Base-by-base conservation (phyloP, 1,284 basidiomycete genomes). In the Peniophora sp. region DNA sequence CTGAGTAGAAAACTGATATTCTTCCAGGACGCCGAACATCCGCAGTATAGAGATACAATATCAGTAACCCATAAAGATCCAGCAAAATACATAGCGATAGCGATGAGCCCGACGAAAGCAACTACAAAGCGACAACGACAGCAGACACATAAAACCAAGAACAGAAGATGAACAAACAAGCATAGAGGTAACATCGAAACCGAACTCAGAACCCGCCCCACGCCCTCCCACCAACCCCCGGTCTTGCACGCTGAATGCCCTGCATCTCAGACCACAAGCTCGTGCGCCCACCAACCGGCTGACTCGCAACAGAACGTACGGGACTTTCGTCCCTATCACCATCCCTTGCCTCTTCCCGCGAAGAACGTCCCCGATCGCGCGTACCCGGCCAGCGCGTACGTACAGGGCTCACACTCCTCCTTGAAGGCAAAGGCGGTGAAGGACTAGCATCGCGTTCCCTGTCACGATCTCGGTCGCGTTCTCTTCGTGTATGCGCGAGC, bases 251-350 rank as follows among this genome's bases (percentile, higher is more conserved):
- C 59, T 71, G 76, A 43, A 79, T 68, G 51, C 75, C 75, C 59
- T 72, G 73, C 39, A 85, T 65, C 57, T 84, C 82, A 49, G 71
- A 71, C 80, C 82, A 83, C 50, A 85, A 35, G 65, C 70, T 47
- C 65, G 54, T 56, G 60, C 57, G 60, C 52, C 53, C 61, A 58
- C 55, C 56, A 61, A 46, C 16, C 14, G 52, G 43, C 53, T 55
- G 52, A 14, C 64, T 70, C 54, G 64, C 58, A 51, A 59, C 68
- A 2, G 73, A 69, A 36, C 66, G 69, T 24, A 70, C 59, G 5
- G 76, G 70, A 53, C 71, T 76, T 8, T 59, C 45, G 46, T 69
- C 70, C 19, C 67, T 32, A 32, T 32, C 27, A 5, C 12, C 6
- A 5, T 5, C 27, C 12, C 27, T 24, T 24, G 23, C 47, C 16